Base-by-base conservation (phyloP, 1,139 yeast species). In the Candida buenavistaensis region DNA sequence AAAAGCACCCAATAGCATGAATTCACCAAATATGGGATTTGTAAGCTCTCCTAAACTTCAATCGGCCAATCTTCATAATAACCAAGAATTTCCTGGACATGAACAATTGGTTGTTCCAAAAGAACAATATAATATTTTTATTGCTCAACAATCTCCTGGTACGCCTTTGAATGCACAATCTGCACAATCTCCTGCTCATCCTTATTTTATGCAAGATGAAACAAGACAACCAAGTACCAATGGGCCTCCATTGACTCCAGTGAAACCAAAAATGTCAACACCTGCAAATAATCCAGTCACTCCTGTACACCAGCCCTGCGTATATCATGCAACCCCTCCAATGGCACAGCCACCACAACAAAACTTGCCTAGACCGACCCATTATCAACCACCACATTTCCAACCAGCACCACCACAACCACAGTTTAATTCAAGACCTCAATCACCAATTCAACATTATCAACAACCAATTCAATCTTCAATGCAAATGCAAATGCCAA, bases 141-240 rank as follows among this genome's bases (percentile, higher is more conserved):
- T 32, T 21, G 26, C 35, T 13, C 30, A 15, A 15, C 35, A 26
- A 14, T 16, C 30, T 13, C 27, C 26, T 7, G 17, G 20, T 11
- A 16, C 13, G 10, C 14, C 12, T 8, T 6, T 10, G 10, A 10
- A 13, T 22, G 15, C 26, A 11, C 13, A 26, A 7, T 26, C 35
- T 22, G 15, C 26, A 11, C 13, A 26, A 7, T 26, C 35, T 11
- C 35, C 35, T 8, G 26, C 27, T 23, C 33, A 30, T 23, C 33
- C 33, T 16, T 30, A 30, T 23, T 30, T 30, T 14, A 30, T 17
- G 24, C 33, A 30, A 24, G 33, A 30, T 23, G 33, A 30, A 17
- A 30, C 17, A 16, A 17, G 26, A 16, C 51, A 52, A 2, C 47
- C 50, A 15, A 48, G 45, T 4, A 46, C 30, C 4, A 17, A 14